Percentiles rank a stretch among this genome's conserved stretches.
These are phyloP conservation scores for Colletotrichum sp. DNA, from an alignment of 2,329 filamentous ascomycete genomes.

Conservation along the genomic window DNA sequence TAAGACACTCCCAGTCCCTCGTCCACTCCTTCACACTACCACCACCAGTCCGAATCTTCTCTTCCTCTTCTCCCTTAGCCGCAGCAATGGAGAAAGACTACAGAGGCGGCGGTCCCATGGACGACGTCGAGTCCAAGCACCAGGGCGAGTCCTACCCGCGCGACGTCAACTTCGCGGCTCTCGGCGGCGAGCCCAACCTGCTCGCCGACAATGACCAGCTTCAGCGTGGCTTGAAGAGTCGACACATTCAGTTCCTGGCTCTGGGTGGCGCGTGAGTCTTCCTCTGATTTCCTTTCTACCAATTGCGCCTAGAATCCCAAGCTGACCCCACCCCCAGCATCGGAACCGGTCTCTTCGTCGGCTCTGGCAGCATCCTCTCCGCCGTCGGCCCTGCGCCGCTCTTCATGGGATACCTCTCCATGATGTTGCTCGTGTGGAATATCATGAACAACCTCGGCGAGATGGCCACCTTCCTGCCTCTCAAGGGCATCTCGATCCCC, in stretches of 20 bases:
- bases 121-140: slow-evolving; percentile 24
- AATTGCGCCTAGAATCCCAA: background rate
- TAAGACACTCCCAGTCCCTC: background rate
- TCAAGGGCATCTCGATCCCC: slow-evolving; percentile 60
- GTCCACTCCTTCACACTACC: background rate
- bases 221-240: slow-evolving; percentile 60
- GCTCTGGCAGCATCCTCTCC: slow-evolving; percentile 60
- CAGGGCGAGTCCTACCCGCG: slow-evolving; percentile 22
- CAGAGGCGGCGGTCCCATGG: slow-evolving; percentile 12
- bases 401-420: slow-evolving; percentile 69
- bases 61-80: background rate
- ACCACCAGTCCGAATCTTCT: background rate
- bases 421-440: slow-evolving; percentile 58
- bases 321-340: slow-evolving; percentile 42
- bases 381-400: slow-evolving; percentile 67
- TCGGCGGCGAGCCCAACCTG: slow-evolving; percentile 33
- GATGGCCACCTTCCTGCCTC: slow-evolving; percentile 59
- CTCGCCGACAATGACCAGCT: slow-evolving; percentile 47
- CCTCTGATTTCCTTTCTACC: background rate
- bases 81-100: slow-evolving; percentile 14
- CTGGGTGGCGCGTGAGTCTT: slow-evolving; percentile 49
- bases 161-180: slow-evolving; percentile 25
- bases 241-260: slow-evolving; percentile 66
- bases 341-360: slow-evolving; percentile 68
- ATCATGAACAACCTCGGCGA: slow-evolving; percentile 61